phyloP scores from a whole-genome alignment of 176 grass and related monocot genomes.

The Neostapfia colusana region DNA sequence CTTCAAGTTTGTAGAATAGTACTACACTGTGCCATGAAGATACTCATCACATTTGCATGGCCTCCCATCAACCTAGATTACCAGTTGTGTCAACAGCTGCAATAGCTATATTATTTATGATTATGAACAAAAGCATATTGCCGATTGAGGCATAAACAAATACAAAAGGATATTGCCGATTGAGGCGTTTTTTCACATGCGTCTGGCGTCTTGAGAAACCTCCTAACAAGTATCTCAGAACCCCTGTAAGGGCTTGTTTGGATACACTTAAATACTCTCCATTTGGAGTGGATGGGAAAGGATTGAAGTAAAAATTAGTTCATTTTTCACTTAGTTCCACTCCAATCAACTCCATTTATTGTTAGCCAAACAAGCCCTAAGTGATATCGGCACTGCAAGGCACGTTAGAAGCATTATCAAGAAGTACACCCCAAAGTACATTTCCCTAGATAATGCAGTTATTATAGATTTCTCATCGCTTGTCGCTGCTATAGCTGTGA shows the following conservation, averaged over 20 bases:
- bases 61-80: not conserved
- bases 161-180: conserved; percentile 10
- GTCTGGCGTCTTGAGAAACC: not conserved
- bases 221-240: not conserved
- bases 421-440: conserved; percentile 7
- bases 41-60: not conserved
- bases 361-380: too few relatives aligned
- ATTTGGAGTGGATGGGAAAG: too few relatives aligned
- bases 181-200: conserved; percentile 19
- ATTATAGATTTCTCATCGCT: not conserved
- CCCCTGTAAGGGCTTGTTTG: too few relatives aligned
- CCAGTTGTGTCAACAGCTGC: not conserved
- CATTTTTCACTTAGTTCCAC: too few relatives aligned
- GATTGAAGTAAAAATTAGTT: too few relatives aligned
- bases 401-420: not conserved
- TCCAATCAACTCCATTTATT: too few relatives aligned
- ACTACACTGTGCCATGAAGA: too few relatives aligned
- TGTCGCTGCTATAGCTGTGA: conserved; percentile 9
- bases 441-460: not conserved
- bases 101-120: conserved; percentile 15
- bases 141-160: not conserved
- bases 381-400: not conserved
- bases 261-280: too few relatives aligned
- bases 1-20: too few relatives aligned
- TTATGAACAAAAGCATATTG: conserved; percentile 21